Percentiles rank a stretch among this genome's conserved stretches.
Conservation (phyloP, 2,329 filamentous ascomycete genomes). For the Trichoderma lentiforme region DNA sequence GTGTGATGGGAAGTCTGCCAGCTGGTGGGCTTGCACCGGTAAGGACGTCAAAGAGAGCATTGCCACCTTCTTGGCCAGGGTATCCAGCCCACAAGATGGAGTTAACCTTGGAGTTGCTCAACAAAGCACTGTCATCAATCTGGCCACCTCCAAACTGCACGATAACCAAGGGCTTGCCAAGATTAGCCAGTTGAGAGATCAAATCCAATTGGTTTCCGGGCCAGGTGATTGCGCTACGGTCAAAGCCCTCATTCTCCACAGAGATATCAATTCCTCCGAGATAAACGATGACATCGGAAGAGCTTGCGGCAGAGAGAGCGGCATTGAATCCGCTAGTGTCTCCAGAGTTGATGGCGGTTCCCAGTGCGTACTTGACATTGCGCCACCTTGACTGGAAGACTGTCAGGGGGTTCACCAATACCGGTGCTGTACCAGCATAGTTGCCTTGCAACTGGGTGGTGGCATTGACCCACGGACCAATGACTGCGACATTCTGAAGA, state of each 20-base stretch:
- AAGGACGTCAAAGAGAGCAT: constrained; percentile 52
- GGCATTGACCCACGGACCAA: constrained; percentile 38
- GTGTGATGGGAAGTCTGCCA: constrained; percentile 52
- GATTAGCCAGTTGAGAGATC: constrained; percentile 37
- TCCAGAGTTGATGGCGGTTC: constrained; percentile 28
- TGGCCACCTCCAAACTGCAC: constrained; percentile 52
- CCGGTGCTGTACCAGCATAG: constrained; percentile 26
- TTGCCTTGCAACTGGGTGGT: constrained; percentile 33
- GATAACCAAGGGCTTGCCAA: constrained; percentile 49
- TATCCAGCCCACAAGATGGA: constrained; percentile 57
- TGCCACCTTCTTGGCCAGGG: constrained; percentile 57
- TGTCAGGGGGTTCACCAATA: constrained; percentile 19
- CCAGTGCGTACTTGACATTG: constrained; percentile 37
- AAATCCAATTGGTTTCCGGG: constrained; percentile 48
- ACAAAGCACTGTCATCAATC: constrained; percentile 50
- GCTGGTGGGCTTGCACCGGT: constrained; percentile 49
- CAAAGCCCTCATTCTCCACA: constrained; percentile 50
- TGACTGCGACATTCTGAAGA: constrained; percentile 25
- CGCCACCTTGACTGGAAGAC: constrained; percentile 20
- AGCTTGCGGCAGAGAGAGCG: constrained; percentile 38
- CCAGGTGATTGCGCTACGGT: constrained; percentile 52
- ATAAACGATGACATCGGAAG: constrained; percentile 51
- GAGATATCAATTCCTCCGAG: constrained; percentile 53
- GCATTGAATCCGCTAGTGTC: constrained; percentile 31
- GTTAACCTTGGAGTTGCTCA: constrained; percentile 45